phyloP scores from a whole-genome alignment of 1,284 basidiomycete genomes.

The Tilletiaria anomala region DNA sequence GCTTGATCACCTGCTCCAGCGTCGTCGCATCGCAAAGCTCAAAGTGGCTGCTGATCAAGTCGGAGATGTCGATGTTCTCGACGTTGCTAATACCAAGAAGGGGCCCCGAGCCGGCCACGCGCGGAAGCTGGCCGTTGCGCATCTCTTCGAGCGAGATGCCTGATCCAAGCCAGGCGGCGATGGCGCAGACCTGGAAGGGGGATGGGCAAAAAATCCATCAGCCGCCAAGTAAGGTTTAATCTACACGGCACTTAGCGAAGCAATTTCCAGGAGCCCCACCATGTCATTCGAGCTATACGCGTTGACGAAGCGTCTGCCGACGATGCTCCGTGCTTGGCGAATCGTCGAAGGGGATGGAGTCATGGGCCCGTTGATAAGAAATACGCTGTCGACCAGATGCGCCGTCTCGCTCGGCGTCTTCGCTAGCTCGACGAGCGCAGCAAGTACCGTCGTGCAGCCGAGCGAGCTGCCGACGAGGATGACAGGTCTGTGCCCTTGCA shows the following conservation, averaged over 20 bases:
- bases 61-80: conserved; percentile 27
- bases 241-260: too few relatives aligned
- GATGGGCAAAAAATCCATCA: too few relatives aligned
- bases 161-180: conserved; percentile 43
- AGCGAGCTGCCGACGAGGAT: conserved; percentile 46
- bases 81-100: too few relatives aligned
- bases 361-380: conserved; percentile 41
- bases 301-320: conserved; percentile 45
- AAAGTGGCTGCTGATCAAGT: conserved; percentile 22
- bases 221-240: too few relatives aligned
- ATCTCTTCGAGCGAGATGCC: conserved; percentile 41
- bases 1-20: conserved; percentile 7
- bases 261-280: too few relatives aligned
- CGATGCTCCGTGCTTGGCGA: conserved; percentile 42
- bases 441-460: conserved; percentile 46
- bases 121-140: conserved; percentile 36
- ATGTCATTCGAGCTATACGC: conserved; percentile 43
- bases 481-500: conserved; percentile 48
- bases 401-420: conserved; percentile 14
- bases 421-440: conserved; percentile 44
- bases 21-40: conserved; percentile 14
- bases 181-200: conserved; percentile 45
- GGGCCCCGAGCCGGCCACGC: conserved; percentile 15
- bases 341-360: conserved; percentile 43
- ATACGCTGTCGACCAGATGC: conserved; percentile 45